Conservation (phyloP, 768 basidiomycete genomes). For the Polyporus arcularius region DNA sequence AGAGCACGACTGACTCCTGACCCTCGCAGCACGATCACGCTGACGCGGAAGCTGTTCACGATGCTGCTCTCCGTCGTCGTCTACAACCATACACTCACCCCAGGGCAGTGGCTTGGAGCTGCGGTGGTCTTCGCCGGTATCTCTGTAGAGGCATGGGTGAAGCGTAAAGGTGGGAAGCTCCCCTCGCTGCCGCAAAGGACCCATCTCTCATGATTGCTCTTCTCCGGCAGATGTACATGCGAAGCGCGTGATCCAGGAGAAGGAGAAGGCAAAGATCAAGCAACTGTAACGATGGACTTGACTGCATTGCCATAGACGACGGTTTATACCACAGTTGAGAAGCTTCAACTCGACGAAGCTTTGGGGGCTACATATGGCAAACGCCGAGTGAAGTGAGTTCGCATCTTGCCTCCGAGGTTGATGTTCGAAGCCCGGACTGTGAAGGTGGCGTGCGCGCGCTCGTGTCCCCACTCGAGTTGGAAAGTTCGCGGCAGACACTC, state of each 20-base stretch:
- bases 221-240: constrained; percentile 65
- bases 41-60: constrained; percentile 96
- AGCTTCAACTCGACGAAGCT: no score
- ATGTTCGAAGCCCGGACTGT: no score
- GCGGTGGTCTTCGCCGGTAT: constrained; percentile 94
- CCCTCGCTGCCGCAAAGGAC: not conserved
- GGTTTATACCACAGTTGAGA: no score
- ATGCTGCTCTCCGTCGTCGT: constrained; percentile 95
- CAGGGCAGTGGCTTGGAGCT: constrained; percentile 93
- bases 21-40: constrained; percentile 76
- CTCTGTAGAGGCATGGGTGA: constrained; percentile 89
- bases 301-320: no score
- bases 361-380: no score
- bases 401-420: no score
- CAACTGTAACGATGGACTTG: constrained; percentile 44
- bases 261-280: constrained; percentile 83
- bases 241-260: constrained; percentile 78
- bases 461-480: no score
- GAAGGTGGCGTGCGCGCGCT: no score
- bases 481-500: no score
- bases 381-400: no score
- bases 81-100: constrained; percentile 82
- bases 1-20: not conserved
- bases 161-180: constrained; percentile 68
- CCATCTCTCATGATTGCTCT: constrained; percentile 13